These are phyloP conservation scores for Amanita jacksonii DNA, from an alignment of 768 basidiomycete species.

Conservation along the genomic window DNA sequence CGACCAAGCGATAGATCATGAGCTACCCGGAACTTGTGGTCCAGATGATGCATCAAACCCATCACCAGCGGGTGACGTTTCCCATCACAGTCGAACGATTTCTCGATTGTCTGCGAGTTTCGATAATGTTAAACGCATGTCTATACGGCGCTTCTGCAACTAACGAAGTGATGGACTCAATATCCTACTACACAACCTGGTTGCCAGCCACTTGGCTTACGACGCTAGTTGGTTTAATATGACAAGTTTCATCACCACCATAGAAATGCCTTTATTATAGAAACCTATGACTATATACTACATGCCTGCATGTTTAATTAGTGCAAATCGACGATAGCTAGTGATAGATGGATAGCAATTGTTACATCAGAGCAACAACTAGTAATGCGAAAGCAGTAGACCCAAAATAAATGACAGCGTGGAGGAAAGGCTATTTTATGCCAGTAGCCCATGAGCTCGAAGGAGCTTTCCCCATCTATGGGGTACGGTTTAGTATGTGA, in stretches of 20 bases:
- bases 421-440: conserved; percentile 12
- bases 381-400: conserved; percentile 3
- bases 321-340: conserved; percentile 4
- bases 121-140: not conserved
- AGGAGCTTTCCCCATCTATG: conserved; percentile 64
- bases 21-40: too few species aligned
- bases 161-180: conserved; percentile 6
- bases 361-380: conserved; percentile 7
- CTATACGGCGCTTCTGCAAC: not conserved
- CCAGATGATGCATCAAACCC: not conserved
- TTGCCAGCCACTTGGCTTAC: too few species aligned
- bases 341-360: conserved; percentile 4
- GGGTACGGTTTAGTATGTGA: conserved; percentile 4
- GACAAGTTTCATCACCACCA: not conserved
- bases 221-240: too few species aligned
- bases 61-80: not conserved
- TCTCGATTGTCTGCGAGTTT: not conserved
- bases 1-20: not conserved
- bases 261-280: conserved; percentile 1
- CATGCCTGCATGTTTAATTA: conserved; percentile 5
- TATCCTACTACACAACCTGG: too few species aligned
- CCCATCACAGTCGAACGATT: not conserved
- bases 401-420: not conserved
- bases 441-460: conserved; percentile 35
- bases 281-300: conserved; percentile 4